phyloP scores from a whole-genome alignment of 2,329 filamentous ascomycete genomes.

The Bipolaris bicolor region DNA sequence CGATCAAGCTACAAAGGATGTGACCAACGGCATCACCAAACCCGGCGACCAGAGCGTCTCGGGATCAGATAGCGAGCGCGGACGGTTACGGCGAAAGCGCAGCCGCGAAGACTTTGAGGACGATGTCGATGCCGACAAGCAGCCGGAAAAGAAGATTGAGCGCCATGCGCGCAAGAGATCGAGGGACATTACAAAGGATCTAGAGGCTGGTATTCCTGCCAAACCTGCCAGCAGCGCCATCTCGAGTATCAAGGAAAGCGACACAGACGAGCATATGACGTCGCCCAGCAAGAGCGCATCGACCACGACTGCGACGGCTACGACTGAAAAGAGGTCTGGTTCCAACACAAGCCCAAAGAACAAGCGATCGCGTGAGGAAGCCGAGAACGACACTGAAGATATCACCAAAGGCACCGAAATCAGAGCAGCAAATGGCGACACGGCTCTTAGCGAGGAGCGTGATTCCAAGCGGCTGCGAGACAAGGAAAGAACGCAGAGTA shows the following conservation, averaged over 20 bases:
- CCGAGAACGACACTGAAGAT: slow-evolving; percentile 23
- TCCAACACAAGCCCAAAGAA: slow-evolving; percentile 54
- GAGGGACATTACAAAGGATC: slow-evolving; percentile 48
- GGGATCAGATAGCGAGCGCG: slow-evolving; percentile 46
- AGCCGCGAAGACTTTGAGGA: slow-evolving; percentile 55
- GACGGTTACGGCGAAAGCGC: slow-evolving; percentile 52
- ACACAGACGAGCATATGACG: slow-evolving; percentile 38
- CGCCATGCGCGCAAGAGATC: slow-evolving; percentile 56
- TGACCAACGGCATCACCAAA: slow-evolving; percentile 30
- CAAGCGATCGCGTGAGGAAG: slow-evolving; percentile 53
- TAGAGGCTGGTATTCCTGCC: slow-evolving; percentile 34
- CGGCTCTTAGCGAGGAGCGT: slow-evolving; percentile 36
- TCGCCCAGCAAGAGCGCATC: slow-evolving; percentile 23
- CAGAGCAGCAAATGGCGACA: slow-evolving; percentile 21
- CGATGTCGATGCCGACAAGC: slow-evolving; percentile 42
- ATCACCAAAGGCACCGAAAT: slow-evolving; percentile 18
- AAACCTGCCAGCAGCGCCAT: slow-evolving; percentile 42
- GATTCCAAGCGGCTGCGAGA: slow-evolving; percentile 47
- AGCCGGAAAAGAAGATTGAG: slow-evolving; percentile 43
- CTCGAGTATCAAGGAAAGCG: slow-evolving; percentile 38
- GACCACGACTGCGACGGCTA: slow-evolving; percentile 7
- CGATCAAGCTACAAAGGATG: slow-evolving; percentile 33
- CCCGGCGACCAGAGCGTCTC: slow-evolving; percentile 37
- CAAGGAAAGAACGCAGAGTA: slow-evolving; percentile 32
- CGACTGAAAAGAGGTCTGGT: slow-evolving; percentile 14